Evolutionary conservation across 1,284 basidiomycete species (phyloP).

Genomic region (Sporisorium reilianum): DNA sequence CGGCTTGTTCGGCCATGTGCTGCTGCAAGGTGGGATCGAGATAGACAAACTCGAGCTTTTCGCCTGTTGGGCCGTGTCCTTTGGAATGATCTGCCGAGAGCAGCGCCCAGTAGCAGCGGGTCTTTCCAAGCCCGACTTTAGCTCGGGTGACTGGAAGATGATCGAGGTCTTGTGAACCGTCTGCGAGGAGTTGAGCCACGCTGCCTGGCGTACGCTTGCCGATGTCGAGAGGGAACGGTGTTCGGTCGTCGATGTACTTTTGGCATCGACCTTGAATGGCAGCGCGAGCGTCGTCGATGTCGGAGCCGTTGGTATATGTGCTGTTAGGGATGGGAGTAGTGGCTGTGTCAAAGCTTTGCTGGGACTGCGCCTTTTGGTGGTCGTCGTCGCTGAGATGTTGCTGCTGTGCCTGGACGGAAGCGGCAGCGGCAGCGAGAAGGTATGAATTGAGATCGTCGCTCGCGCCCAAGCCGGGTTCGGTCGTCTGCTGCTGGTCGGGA

Average conservation of each 20-base stretch:
- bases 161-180: background rate
- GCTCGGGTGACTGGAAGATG: constrained; percentile 21
- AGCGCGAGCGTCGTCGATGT: constrained; percentile 23
- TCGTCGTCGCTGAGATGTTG: constrained; percentile 17
- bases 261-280: constrained; percentile 24
- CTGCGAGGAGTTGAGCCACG: background rate
- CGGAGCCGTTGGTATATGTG: constrained; percentile 25
- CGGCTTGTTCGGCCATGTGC: constrained; percentile 81
- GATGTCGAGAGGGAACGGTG: constrained; percentile 38
- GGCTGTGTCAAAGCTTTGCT: constrained; percentile 21
- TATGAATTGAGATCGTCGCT: constrained; percentile 45
- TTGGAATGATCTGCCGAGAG: constrained; percentile 41
- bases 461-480: background rate
- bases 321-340: constrained; percentile 18
- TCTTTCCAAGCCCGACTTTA: constrained; percentile 40
- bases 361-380: constrained; percentile 5
- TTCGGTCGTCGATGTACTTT: constrained; percentile 28
- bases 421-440: constrained; percentile 51
- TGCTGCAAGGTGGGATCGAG: constrained; percentile 84
- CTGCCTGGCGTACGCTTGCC: constrained; percentile 34
- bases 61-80: constrained; percentile 28
- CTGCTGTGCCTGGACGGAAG: constrained; percentile 50
- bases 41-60: constrained; percentile 83
- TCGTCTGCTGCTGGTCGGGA: constrained; percentile 5
- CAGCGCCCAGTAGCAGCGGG: constrained; percentile 56